Percentiles rank a stretch among this genome's conserved stretches.
Evolutionary conservation across 179 eudicot species (phyloP).

Genomic region (Actinidia polygama): DNA sequence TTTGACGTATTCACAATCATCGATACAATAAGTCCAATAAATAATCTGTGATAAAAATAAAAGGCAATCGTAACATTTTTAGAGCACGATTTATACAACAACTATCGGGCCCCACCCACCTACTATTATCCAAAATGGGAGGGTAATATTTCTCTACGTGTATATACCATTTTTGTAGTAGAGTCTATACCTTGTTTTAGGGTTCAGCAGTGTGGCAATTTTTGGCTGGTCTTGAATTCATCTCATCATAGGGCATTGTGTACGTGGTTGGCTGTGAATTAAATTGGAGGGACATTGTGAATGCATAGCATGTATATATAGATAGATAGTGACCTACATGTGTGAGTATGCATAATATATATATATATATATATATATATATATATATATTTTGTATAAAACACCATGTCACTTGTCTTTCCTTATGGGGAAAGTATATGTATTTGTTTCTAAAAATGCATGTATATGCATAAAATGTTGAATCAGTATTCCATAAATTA

Average conservation of each 20-base stretch:
- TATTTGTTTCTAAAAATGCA: too few relatives aligned
- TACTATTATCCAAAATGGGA: background rate
- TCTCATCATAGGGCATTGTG: background rate
- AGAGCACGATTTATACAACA: too few relatives aligned
- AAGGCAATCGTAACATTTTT: too few relatives aligned
- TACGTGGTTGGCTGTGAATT: constrained; percentile 22
- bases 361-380: background rate
- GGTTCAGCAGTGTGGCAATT: constrained; percentile 2
- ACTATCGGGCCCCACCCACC: too few relatives aligned
- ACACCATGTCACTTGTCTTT: constrained; percentile 17
- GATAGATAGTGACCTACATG: constrained; percentile 26
- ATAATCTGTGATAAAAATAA: too few relatives aligned
- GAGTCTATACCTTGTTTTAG: background rate
- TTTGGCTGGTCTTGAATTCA: background rate
- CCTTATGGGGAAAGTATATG: constrained; percentile 17
- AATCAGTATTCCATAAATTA: too few relatives aligned
- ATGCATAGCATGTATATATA: constrained; percentile 21
- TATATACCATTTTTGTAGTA: background rate
- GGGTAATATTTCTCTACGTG: background rate
- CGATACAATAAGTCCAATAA: too few relatives aligned
- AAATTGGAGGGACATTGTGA: constrained; percentile 18
- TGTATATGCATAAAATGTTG: too few relatives aligned
- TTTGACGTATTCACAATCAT: too few relatives aligned
- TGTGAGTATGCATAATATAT: too few relatives aligned
- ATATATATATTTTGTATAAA: background rate